Base-by-base conservation (phyloP, 805 yeast species). In the Pichia insulana region DNA sequence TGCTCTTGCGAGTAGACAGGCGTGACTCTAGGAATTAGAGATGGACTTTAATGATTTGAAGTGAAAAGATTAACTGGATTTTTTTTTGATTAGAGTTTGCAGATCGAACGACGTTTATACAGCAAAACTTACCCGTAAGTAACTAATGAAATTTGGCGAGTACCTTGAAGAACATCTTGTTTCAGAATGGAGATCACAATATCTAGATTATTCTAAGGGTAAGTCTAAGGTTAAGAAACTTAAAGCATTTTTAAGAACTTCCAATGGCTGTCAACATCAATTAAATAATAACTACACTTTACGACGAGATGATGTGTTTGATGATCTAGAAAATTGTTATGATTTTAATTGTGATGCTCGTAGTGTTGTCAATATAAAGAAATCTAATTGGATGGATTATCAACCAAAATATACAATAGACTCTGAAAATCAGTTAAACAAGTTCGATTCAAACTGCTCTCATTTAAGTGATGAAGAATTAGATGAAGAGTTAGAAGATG, bases 121-220 rank as follows among this genome's bases (percentile, higher is more conserved):
- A 22, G 25, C 8, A 8, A 22, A 5, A 22, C 8, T 22, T 22
- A 22, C 25, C 7, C 8, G 25, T 8, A 22, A 7, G 8, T 13
- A n/a, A 20, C 5, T 3, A 7, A 82, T 82, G 90, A 80, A 81
- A 61, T 81, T 81, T 56, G 81, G 79, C 8, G 81, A 78, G 50
- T 74, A 82, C 20, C 63, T 82, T 43, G 75, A 71, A 50, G 78
- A 79, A 39, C 79, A 80, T 43, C 65, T 79, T 31, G 83, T 84
- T 40, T 95, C 96, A 3, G 95, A 84, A 55, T 89, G 97, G 97
- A 79, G 77, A 54, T 82, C 78, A 37, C 80, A 80, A 54, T 89
- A 89, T 57, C 68, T 90, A 28, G 84, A 85, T 53, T 82, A 82
- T 55, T 75, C 76, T 48, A 56, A 61, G 37, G 70, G 74, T n/a